Evolutionary conservation across 2,329 filamentous ascomycete species (phyloP), one percentile per base, ranked within the genome.

Genomic region (Chrysoporthe cubensis): DNA sequence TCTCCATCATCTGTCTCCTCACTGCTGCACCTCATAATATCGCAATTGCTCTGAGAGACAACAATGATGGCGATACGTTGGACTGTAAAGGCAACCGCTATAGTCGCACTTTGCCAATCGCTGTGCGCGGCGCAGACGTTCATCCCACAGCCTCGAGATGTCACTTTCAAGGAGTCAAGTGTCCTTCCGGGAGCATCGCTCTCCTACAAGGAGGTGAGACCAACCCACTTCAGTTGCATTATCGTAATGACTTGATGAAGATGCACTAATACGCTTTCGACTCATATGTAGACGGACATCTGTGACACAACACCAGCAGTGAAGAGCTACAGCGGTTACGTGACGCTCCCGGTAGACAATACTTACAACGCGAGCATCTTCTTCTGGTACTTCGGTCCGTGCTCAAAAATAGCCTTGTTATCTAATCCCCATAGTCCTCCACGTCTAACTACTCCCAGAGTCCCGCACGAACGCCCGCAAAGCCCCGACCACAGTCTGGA

Each of bases 401-500:
- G 8, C 2, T n/a, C 11, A 11, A 40, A 13, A 16, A 43, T 26
- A 3, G n/a, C 11, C n/a, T 18, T 18, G 9, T 2, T n/a, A 11
- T 8, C 4, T 14, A 50, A 26, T 26, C 7, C 54, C 14, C 42
- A n/a, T 42, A 40, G 9, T n/a, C 3, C 9, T 4, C 26, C 3
- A 21, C n/a, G 16, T n/a, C 37, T 58, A 26, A 58, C 56, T 3
- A 40, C 18, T n/a, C 3, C 21, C 57, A 60, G 67, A 48, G 72
- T 87, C 87, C 7, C 80, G 85, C 3, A 80, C 85, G 64, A 77
- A 84, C 69, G 79, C 86, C 2, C 73, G 74, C 7, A 84, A 83
- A 58, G 86, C 86, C 2, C 87, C 87, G 0, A 76, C 90, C 43
- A 84, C 85, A 0, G 84, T 89, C 34, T 90, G 87, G 84, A 83